Conservation (phyloP, 2,329 filamentous ascomycete species). For the Bipolaris oryzae region DNA sequence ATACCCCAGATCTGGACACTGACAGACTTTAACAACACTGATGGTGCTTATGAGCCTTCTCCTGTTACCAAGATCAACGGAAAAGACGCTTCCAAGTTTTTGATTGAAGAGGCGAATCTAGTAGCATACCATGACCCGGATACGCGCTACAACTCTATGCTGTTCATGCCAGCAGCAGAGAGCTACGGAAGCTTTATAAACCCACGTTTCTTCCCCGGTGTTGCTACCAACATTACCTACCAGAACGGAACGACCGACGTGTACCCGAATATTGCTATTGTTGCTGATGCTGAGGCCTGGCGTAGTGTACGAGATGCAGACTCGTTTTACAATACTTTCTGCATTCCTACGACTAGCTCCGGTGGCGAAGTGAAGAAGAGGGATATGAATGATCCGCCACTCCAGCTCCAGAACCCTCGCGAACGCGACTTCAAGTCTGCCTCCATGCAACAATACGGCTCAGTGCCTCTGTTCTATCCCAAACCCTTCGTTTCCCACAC, state of each 20-base stretch:
- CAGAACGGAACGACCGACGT: constrained; percentile 44
- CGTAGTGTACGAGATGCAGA: constrained; percentile 42
- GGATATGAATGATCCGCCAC: constrained; percentile 31
- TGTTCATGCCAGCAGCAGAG: constrained; percentile 44
- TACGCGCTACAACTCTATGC: constrained; percentile 49
- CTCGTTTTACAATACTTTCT: constrained; percentile 50
- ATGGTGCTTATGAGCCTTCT: constrained; percentile 36
- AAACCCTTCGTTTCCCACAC: constrained; percentile 44
- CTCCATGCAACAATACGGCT: constrained; percentile 23
- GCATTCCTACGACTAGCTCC: constrained; percentile 20
- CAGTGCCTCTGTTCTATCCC: constrained; percentile 45
- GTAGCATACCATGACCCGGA: constrained; percentile 51
- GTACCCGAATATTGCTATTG: constrained; percentile 40
- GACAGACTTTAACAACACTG: constrained; percentile 40
- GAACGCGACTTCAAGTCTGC: constrained; percentile 35
- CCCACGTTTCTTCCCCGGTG: constrained; percentile 42
- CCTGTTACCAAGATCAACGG: constrained; percentile 48
- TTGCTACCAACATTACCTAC: constrained; percentile 39
- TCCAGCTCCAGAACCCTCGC: constrained; percentile 37
- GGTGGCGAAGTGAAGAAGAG: constrained; percentile 30
- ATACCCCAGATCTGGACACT: constrained; percentile 41
- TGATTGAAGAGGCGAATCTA: constrained; percentile 40
- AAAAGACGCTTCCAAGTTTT: constrained; percentile 41
- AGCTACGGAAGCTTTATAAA: constrained; percentile 40
- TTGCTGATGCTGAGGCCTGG: constrained; percentile 36